Conservation (phyloP, 1,284 basidiomycete species). For the Meira miltonrushii region DNA sequence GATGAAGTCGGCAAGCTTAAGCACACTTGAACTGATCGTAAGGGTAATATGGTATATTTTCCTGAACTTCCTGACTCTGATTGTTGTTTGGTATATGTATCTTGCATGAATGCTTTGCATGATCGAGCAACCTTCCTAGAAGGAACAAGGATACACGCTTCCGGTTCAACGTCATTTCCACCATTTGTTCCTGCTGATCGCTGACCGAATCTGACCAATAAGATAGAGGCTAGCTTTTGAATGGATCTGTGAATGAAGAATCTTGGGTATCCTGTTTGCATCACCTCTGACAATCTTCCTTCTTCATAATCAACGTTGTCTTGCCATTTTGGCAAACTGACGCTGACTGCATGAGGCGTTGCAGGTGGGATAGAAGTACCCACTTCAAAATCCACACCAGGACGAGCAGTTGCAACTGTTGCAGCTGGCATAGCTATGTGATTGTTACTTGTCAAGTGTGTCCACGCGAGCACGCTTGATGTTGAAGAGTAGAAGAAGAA, state of each 20-base stretch:
- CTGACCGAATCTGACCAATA: conserved; percentile 15
- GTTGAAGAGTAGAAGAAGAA: too few relatives aligned
- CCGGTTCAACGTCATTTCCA: conserved; percentile 10
- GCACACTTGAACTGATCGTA: conserved; percentile 1
- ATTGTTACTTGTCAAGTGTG: too few relatives aligned
- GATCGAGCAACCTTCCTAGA: conserved; percentile 32
- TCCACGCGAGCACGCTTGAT: too few relatives aligned
- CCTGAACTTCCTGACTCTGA: not conserved
- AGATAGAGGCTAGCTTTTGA: conserved; percentile 50
- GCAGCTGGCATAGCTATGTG: too few relatives aligned
- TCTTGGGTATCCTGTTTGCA: conserved; percentile 92
- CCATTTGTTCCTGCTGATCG: not conserved
- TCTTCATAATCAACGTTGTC: conserved; percentile 94
- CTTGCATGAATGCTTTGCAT: conserved; percentile 43
- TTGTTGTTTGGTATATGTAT: conserved; percentile 16
- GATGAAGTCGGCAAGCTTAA: not conserved
- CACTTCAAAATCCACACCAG: conserved; percentile 9
- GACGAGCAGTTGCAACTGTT: too few relatives aligned
- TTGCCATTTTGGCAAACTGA: conserved; percentile 89
- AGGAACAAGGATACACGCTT: conserved; percentile 42
- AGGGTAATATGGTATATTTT: not conserved
- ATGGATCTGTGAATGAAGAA: conserved; percentile 91
- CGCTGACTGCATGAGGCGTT: conserved; percentile 78
- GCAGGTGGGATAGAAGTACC: conserved; percentile 49
- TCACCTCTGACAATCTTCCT: conserved; percentile 72